Base-by-base conservation (phyloP, 352 stramenopile species). In the Elongisporangium prolatum region DNA sequence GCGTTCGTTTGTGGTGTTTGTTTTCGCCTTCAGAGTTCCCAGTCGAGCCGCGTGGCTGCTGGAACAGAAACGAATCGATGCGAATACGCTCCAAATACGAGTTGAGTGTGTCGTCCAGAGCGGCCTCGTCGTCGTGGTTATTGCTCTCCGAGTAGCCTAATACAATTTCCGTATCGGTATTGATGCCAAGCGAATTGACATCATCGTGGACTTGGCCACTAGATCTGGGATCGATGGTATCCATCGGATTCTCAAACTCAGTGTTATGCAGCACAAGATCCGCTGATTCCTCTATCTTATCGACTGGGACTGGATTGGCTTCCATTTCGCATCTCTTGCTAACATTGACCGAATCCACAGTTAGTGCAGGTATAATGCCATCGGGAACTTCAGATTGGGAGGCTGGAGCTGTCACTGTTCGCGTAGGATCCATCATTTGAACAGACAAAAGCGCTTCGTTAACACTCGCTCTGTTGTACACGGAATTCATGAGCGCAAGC, bases 401-500 rank as follows among this genome's bases (percentile, higher is more conserved):
- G 9, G 8, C 28, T 40, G 28, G 5, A 40, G 28, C 28, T 6
- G 28, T 40, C 28, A 40, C 28, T 40, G 28, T 9, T 40, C 28
- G 4, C 8, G 28, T 40, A 9, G 4, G 5, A 14, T 40, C 28
- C 28, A 40, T 40, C 9, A 13, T 40, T 40, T 40, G 28, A 5
- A 40, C 28, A 14, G 28, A 40, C 28, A 40, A 14, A 40, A 21
- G 21, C 5, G 48, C 48, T 18, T 52, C 18, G 8, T 4, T 52
- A 14, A 24, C 13, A 18, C 21, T 38, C 13, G 50, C 3, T 7
- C 17, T 18, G 3, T 37, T 59, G 10, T 44, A 40, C 17, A 47
- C 25, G 20, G 57, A 54, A 1, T 24, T 11, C 16, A 60, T 18
- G 28, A 38, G 52, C 11, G 58, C 52, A 10, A 62, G 61, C 7